Conservation (phyloP, 345 rosid species). For the Acer campestre region DNA sequence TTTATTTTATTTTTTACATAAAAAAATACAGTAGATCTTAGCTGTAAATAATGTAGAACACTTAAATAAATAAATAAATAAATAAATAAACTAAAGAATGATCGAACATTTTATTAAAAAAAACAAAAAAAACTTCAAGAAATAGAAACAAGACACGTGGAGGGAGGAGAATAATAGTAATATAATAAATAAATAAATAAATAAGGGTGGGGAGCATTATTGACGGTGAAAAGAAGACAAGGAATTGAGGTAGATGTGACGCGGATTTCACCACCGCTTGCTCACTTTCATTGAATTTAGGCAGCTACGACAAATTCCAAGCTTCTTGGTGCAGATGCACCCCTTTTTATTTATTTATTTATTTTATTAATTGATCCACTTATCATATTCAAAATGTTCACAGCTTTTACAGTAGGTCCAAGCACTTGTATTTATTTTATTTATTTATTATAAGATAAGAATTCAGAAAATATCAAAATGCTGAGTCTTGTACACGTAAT, state of each 20-base stretch:
- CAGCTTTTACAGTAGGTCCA: not conserved
- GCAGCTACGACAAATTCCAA: constrained; percentile 39
- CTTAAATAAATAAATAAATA: not conserved
- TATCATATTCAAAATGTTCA: not conserved
- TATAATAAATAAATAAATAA: too few species aligned
- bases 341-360: too few species aligned
- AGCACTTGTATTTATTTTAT: not conserved
- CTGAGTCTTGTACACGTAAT: not conserved
- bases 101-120: not conserved
- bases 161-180: too few species aligned
- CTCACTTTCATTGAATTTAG: constrained; percentile 21
- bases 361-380: not conserved
- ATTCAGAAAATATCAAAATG: not conserved
- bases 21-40: not conserved
- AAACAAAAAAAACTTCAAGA: not conserved
- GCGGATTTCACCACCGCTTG: constrained; percentile 40
- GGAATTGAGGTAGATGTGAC: constrained; percentile 27
- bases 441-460: not conserved
- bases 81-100: not conserved
- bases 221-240: not conserved
- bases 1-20: too few species aligned
- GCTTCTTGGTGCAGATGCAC: constrained; percentile 42
- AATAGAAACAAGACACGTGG: not conserved
- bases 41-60: not conserved
- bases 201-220: constrained; percentile 15